Evolutionary conservation across 1,139 yeast species (phyloP).

Genomic region (Saccharomyces hybrid): DNA sequence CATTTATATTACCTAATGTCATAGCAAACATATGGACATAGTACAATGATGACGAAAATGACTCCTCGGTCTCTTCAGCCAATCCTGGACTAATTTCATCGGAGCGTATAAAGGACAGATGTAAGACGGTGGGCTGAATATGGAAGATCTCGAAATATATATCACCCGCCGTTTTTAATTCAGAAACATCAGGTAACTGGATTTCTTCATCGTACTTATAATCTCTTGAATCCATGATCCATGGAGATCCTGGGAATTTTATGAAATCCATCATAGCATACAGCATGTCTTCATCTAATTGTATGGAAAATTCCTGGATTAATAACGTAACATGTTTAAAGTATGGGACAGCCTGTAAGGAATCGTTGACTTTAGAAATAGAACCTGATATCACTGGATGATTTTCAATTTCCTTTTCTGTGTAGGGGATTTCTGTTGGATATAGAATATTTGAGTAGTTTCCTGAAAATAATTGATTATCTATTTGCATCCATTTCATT

Average conservation of each 20-base stretch:
- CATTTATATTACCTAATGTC: conserved; percentile 96
- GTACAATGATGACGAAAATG: conserved; percentile 46
- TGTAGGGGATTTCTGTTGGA: conserved; percentile 85
- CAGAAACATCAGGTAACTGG: conserved; percentile 64
- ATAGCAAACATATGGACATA: conserved; percentile 82
- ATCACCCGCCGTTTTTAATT: conserved; percentile 56
- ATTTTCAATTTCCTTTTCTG: conserved; percentile 72
- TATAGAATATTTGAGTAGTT: conserved; percentile 83
- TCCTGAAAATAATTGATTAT: conserved; percentile 85
- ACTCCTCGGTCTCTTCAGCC: conserved; percentile 39
- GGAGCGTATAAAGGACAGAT: conserved; percentile 86
- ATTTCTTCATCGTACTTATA: conserved; percentile 43
- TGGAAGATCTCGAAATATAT: conserved; percentile 89
- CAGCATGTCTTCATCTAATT: conserved; percentile 88
- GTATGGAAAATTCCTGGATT: conserved; percentile 85
- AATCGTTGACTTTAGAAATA: conserved; percentile 76
- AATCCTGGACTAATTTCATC: conserved; percentile 55
- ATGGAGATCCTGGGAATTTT: conserved; percentile 62
- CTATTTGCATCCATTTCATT: conserved; percentile 90
- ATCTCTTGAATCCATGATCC: conserved; percentile 40
- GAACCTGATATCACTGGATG: conserved; percentile 92
- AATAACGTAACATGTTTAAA: conserved; percentile 86
- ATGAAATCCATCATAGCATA: conserved; percentile 76
- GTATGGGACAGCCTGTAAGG: conserved; percentile 80
- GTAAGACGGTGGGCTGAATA: conserved; percentile 83